Base-by-base conservation (phyloP, 139 green algal species). In the Chlorella sp. region DNA sequence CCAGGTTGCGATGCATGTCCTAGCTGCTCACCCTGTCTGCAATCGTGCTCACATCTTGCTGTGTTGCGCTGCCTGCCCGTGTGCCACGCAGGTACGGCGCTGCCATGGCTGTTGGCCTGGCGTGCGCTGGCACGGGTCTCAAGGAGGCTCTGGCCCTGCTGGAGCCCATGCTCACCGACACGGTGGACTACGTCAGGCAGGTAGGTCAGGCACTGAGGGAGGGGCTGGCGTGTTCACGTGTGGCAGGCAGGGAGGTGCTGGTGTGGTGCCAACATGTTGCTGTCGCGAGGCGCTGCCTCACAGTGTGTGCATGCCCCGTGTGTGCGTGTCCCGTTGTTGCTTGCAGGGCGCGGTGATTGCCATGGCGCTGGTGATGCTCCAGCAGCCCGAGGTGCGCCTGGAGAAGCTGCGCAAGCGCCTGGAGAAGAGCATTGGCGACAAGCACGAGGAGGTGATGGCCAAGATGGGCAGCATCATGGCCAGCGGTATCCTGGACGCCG, bases 381-480 rank as follows among this genome's bases (percentile, higher is more conserved):
- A 96, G 75, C 90, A 96, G 88, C 88, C 90, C 3, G 90, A 96
- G 77, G 32, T 72, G 64, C 85, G 89, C 59, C 73, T 93, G 65
- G 79, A 80, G 61, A 61, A 66, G 14, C 89, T 95, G 73, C 78
- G 91, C 31, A 92, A 94, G 74, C 80, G 76, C 24, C 74, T 99
- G 29, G 87, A 92, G 64, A 96, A 93, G 77, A 79, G 87, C 63
- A 86, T 95, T n/a, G 75, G 66, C 0, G 91, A 97, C 87, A 97
- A 97, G 88, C 92, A 94, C 68, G 94, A 97, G 70, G 93, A 98
- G 81, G 90, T 84, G 24, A 91, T 95, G 88, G 79, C 78, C 70
- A 93, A 91, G 73, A 98, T 99, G 93, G 95, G 95, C 35, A 87
- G 92, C 60, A 97, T 99, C 78, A 93, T 99, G 87, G 94, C 95